Percentiles rank a stretch among this genome's conserved stretches.
Conservation (phyloP, 495 filamentous ascomycete genomes). For the Aspergillus steynii region DNA sequence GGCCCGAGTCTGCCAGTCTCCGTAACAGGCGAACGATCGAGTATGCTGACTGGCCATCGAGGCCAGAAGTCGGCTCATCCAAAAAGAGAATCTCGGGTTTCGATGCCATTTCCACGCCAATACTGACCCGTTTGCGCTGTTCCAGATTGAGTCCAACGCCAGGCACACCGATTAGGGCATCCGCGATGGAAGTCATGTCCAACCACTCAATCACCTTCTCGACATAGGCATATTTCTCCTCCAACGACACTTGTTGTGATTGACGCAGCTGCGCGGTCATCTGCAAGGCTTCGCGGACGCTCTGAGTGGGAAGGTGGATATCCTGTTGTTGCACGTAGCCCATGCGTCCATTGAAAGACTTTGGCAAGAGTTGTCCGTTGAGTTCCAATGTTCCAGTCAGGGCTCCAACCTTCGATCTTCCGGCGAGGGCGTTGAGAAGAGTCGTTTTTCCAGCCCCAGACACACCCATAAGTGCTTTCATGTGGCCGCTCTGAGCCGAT, state of each 20-base stretch:
- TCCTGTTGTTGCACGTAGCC: conserved; percentile 73
- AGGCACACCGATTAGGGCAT: conserved; percentile 33
- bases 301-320: conserved; percentile 56
- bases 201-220: conserved; percentile 34
- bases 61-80: conserved; percentile 65
- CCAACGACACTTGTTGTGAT: conserved; percentile 25
- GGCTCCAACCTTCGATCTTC: conserved; percentile 26
- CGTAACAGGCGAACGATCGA: conserved; percentile 66
- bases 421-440: conserved; percentile 48
- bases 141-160: conserved; percentile 37
- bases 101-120: conserved; percentile 75
- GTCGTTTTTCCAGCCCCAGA: conserved; percentile 75
- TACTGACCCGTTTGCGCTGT: conserved; percentile 58
- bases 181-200: conserved; percentile 29
- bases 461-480: conserved; percentile 68
- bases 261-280: conserved; percentile 50
- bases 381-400: conserved; percentile 31
- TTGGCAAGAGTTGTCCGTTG: conserved; percentile 27
- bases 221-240: conserved; percentile 39
- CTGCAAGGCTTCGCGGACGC: conserved; percentile 47
- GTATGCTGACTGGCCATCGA: conserved; percentile 67
- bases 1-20: conserved; percentile 58
- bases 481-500: conserved; percentile 57
- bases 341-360: conserved; percentile 43
- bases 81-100: conserved; percentile 67